Percentiles rank a stretch among this genome's conserved stretches.
These are phyloP conservation scores for Globisporangium apiculatum DNA, from an alignment of 352 stramenopile species.

Conservation along the genomic window DNA sequence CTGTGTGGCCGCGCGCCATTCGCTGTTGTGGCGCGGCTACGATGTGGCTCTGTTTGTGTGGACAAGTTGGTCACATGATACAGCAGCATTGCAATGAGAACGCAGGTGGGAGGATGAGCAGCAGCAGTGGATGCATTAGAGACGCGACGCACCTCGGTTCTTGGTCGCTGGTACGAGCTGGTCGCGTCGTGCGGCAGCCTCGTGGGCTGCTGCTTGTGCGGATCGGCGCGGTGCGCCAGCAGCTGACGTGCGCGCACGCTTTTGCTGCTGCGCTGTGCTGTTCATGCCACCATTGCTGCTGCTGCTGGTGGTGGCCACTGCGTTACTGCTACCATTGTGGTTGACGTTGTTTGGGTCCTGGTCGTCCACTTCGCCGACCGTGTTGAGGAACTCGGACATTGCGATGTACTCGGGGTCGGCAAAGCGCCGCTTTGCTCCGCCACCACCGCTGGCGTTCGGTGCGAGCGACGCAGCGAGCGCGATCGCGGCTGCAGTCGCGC, in stretches of 20 bases:
- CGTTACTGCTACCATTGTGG: not conserved
- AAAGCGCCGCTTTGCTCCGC: slow-evolving; percentile 17
- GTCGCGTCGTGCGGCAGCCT: not conserved
- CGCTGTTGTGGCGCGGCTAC: too few relatives aligned
- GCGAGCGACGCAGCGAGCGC: slow-evolving; percentile 10
- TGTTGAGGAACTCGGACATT: slow-evolving; percentile 60
- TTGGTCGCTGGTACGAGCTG: not conserved
- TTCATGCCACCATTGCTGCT: not conserved
- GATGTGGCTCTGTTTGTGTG: too few relatives aligned
- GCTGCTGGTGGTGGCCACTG: not conserved
- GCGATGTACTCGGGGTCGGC: slow-evolving; percentile 55
- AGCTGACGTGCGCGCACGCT: slow-evolving; percentile 6
- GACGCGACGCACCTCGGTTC: not conserved
- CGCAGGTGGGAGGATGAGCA: too few relatives aligned
- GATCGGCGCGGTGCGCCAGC: not conserved
- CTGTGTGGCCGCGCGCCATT: too few relatives aligned
- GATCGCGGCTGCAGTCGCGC: slow-evolving; percentile 2
- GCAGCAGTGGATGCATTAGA: too few relatives aligned
- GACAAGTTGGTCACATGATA: too few relatives aligned
- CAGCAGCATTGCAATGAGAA: too few relatives aligned
- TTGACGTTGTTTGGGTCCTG: slow-evolving; percentile 6
- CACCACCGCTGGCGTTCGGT: not conserved
- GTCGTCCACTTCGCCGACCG: slow-evolving; percentile 63
- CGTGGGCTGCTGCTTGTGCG: not conserved
- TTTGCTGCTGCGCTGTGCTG: slow-evolving; percentile 3